phyloP scores from a whole-genome alignment of 2,329 filamentous ascomycete genomes.

The Hymenoscyphus albidus region DNA sequence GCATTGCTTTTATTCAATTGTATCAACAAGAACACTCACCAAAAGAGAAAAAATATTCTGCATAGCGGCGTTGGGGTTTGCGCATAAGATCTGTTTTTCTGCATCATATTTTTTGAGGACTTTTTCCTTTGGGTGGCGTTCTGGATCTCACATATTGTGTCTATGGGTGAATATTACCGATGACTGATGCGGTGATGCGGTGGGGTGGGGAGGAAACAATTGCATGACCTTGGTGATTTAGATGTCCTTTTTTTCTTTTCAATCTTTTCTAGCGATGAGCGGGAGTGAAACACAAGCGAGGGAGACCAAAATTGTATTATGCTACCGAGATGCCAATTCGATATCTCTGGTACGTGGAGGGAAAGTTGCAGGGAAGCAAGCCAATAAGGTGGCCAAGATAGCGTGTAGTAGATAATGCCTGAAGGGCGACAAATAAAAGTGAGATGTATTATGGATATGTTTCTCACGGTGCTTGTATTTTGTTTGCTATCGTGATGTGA shows the following conservation, averaged over 20 bases:
- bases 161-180: constrained; percentile 6
- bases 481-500: neutral
- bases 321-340: neutral
- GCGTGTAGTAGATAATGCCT: constrained; percentile 5
- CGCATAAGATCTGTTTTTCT: constrained; percentile 16
- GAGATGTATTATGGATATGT: neutral
- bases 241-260: constrained; percentile 5
- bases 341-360: neutral
- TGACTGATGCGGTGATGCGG: neutral
- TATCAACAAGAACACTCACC: constrained; percentile 29
- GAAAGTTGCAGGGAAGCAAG: neutral
- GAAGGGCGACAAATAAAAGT: neutral
- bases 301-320: constrained; percentile 8
- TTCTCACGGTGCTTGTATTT: neutral
- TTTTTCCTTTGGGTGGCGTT: constrained; percentile 16
- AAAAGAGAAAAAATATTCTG: constrained; percentile 25
- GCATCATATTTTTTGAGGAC: constrained; percentile 13
- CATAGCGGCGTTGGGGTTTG: constrained; percentile 25
- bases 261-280: neutral
- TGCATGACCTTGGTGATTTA: constrained; percentile 12
- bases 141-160: constrained; percentile 11
- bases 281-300: neutral
- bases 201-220: constrained; percentile 9
- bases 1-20: constrained; percentile 21
- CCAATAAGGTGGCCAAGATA: neutral